phyloP scores from a whole-genome alignment of 2,329 filamentous ascomycete species.

The Pseudopithomyces chartarum region DNA sequence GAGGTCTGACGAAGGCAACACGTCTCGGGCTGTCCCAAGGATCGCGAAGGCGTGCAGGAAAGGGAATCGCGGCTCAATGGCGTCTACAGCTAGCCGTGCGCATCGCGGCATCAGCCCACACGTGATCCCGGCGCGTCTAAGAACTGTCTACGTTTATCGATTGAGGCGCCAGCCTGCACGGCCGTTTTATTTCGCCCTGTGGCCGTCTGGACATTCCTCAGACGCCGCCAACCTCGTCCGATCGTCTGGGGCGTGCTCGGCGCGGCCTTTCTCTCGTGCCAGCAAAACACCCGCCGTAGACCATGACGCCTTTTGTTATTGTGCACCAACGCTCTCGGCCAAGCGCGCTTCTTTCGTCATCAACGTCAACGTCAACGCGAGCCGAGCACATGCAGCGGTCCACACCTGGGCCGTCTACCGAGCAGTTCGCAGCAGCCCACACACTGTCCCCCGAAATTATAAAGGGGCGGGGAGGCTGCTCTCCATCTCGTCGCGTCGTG shows the following conservation, averaged over 20 bases:
- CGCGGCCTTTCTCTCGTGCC: neutral
- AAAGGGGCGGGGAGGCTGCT: too few relatives aligned
- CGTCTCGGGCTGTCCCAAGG: slow-evolving; percentile 1
- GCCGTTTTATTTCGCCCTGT: neutral
- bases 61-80: slow-evolving; percentile 15
- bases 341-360: slow-evolving; percentile 2
- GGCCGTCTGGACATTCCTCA: neutral
- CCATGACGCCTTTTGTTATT: slow-evolving; percentile 10
- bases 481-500: too few relatives aligned
- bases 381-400: neutral
- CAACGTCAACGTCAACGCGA: slow-evolving; percentile 4
- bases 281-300: neutral
- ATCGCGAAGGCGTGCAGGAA: neutral
- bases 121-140: neutral
- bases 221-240: neutral
- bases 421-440: slow-evolving; percentile 2
- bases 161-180: neutral
- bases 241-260: too few relatives aligned
- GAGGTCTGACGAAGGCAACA: neutral
- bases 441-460: neutral
- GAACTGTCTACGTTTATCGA: neutral
- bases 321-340: neutral
- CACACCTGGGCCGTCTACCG: neutral
- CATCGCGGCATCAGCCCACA: neutral
- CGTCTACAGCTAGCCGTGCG: slow-evolving; percentile 6